These are phyloP conservation scores for Dillenia turbinata DNA, from an alignment of 164 flowering plant species.

Conservation along the genomic window DNA sequence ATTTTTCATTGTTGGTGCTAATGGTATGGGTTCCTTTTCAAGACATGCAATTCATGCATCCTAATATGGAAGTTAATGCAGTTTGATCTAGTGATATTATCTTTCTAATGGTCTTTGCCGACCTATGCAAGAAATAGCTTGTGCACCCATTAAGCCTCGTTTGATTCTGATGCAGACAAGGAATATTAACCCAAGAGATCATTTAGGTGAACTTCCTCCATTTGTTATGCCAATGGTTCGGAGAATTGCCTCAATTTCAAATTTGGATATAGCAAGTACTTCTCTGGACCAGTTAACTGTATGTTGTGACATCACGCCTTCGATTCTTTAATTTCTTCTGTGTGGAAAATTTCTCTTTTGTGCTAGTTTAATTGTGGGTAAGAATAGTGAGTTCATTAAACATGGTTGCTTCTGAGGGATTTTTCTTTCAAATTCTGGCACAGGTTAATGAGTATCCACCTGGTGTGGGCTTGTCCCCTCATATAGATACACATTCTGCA, in stretches of 20 bases:
- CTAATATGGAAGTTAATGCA: no score
- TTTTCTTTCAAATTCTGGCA: background rate
- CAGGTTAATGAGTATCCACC: conserved; percentile 95
- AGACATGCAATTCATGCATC: no score
- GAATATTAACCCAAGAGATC: conserved; percentile 61
- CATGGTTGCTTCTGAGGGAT: background rate
- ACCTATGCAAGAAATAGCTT: no score
- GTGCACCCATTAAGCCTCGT: background rate
- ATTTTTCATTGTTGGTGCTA: no score
- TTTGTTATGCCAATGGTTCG: conserved; percentile 56
- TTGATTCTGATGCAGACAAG: conserved; percentile 50
- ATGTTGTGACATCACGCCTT: conserved; percentile 8
- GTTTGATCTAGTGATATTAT: no score
- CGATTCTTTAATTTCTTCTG: background rate
- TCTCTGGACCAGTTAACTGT: conserved; percentile 84
- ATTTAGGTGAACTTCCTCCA: conserved; percentile 78
- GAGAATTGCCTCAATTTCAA: conserved; percentile 41
- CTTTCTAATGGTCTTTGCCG: no score
- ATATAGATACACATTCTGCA: conserved; percentile 96
- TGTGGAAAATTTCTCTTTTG: background rate
- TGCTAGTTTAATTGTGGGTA: background rate
- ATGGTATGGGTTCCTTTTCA: no score
- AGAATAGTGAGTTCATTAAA: background rate
- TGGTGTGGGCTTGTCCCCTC: conserved; percentile 95
- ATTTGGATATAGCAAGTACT: conserved; percentile 19